Conservation (phyloP, 2,329 filamentous ascomycete genomes). For the Amesomyces nigricolor region DNA sequence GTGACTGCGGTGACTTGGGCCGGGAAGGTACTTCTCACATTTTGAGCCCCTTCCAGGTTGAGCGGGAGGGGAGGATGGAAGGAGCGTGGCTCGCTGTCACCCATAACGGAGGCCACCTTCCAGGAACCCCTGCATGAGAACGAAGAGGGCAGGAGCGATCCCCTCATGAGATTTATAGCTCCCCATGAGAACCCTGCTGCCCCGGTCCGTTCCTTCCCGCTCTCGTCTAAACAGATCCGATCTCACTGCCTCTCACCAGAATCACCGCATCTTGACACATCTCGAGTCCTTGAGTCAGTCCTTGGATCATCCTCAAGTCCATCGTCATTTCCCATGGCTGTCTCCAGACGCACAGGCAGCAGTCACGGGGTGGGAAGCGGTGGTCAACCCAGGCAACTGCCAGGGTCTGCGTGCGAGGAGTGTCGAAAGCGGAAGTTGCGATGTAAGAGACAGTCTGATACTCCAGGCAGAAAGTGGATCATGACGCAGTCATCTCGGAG, state of each 20-base stretch:
- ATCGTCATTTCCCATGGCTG: constrained; percentile 18
- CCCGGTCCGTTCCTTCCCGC: constrained; percentile 10
- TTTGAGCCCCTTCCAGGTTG: too few relatives aligned
- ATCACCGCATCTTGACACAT: not conserved
- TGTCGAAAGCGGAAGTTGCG: constrained; percentile 27
- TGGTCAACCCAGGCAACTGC: constrained; percentile 22
- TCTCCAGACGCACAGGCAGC: constrained; percentile 18
- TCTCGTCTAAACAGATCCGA: not conserved
- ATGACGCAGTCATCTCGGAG: too few relatives aligned
- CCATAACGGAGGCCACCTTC: not conserved
- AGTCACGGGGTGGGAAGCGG: constrained; percentile 8
- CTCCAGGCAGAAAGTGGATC: not conserved
- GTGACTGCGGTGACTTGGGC: too few relatives aligned
- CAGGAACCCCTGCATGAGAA: not conserved
- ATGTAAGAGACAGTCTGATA: constrained; percentile 17
- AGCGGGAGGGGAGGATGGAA: too few relatives aligned
- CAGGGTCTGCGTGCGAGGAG: constrained; percentile 25
- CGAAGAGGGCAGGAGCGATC: constrained; percentile 6
- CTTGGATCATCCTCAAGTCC: not conserved
- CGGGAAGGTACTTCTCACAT: too few relatives aligned
- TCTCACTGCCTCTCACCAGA: not conserved
- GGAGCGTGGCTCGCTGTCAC: too few relatives aligned
- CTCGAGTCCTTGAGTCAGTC: too few relatives aligned
- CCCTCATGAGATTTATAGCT: constrained; percentile 13
- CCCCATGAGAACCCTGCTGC: constrained; percentile 6